These are phyloP conservation scores for Tinospora cordifolia DNA, from an alignment of 164 flowering plant species.

Conservation along the genomic window DNA sequence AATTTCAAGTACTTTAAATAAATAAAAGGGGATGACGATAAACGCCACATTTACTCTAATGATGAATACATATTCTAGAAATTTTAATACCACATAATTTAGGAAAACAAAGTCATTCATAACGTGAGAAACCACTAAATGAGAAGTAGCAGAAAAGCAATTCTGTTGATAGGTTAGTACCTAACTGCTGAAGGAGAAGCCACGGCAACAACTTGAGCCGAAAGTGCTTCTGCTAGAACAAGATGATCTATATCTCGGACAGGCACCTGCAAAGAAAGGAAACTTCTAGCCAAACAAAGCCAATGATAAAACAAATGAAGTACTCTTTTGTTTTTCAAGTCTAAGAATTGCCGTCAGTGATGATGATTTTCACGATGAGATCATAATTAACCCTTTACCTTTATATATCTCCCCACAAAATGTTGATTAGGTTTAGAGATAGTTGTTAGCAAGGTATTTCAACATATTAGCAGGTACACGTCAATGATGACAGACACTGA, in stretches of 20 bases:
- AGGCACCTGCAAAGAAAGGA: slow-evolving; percentile 45
- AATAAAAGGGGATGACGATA: background rate
- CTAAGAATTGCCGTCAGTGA: no score
- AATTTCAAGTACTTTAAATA: background rate
- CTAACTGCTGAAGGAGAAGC: slow-evolving; percentile 90
- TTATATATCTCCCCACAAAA: no score
- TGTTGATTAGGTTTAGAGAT: no score
- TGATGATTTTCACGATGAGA: no score
- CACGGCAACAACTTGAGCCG: slow-evolving; percentile 75
- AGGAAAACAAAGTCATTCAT: background rate
- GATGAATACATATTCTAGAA: background rate
- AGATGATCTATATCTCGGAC: slow-evolving; percentile 54
- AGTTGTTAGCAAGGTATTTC: no score
- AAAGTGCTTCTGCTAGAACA: slow-evolving; percentile 50
- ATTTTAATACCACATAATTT: background rate
- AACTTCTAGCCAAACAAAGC: no score
- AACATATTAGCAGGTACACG: no score
- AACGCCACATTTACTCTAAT: background rate
- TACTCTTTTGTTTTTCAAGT: no score
- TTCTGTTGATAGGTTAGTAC: slow-evolving; percentile 23
- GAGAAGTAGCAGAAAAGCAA: background rate
- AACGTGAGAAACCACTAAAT: background rate
- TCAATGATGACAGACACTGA: no score
- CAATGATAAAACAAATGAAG: no score
- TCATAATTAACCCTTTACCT: no score